Percentiles rank a stretch among this genome's conserved stretches.
phyloP scores from a whole-genome alignment of 768 basidiomycete genomes.

The Serendipita sp. region DNA sequence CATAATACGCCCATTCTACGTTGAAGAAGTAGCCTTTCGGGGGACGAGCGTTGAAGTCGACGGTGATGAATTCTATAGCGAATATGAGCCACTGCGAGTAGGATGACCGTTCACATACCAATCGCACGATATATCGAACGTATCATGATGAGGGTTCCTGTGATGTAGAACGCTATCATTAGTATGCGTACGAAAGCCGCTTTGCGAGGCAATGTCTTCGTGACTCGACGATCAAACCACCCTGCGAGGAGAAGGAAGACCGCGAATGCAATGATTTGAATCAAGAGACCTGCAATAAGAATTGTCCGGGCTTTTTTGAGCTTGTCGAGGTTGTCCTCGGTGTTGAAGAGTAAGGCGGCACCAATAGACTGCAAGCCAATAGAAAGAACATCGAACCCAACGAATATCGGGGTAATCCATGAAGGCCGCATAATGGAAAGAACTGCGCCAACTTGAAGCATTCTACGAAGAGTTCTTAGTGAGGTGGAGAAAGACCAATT shows the following conservation, averaged over 20 bases:
- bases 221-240: not conserved
- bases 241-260: not conserved
- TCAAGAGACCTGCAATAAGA: not conserved
- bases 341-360: not conserved
- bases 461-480: not conserved
- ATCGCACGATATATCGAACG: constrained; percentile 2
- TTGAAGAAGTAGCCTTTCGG: not conserved
- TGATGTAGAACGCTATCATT: not conserved
- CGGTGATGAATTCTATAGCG: not conserved
- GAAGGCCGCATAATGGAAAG: not conserved
- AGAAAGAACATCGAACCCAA: not conserved
- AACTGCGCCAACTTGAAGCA: not conserved
- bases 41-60: not conserved
- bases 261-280: not conserved
- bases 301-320: not conserved
- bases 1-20: not conserved
- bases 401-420: not conserved
- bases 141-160: not conserved
- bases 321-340: not conserved
- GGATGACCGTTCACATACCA: not conserved
- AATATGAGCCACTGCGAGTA: not conserved
- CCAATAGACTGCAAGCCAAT: not conserved
- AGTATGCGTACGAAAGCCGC: not conserved
- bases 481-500: not conserved
- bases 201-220: not conserved